phyloP scores from a whole-genome alignment of 1,284 basidiomycete species.

The Ceratobasidium sp. region DNA sequence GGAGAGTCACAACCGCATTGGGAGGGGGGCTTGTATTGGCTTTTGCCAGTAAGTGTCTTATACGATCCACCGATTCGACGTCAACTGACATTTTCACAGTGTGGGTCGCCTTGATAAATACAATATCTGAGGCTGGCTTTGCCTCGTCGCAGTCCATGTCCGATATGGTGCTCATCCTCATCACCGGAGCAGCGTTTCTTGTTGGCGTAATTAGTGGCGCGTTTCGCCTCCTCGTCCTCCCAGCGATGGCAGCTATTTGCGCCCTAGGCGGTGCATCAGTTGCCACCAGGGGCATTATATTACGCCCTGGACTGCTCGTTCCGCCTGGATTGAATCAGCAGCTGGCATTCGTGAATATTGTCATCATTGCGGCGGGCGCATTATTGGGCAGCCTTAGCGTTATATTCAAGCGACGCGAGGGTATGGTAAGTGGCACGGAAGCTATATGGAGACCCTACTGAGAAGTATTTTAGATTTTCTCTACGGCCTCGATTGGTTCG shows the following conservation, averaged over 20 bases:
- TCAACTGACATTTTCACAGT: not conserved
- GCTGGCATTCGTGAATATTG: slow-evolving; percentile 28
- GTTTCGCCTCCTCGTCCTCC: slow-evolving; percentile 8
- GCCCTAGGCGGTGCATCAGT: slow-evolving; percentile 26
- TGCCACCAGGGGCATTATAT: slow-evolving; percentile 9
- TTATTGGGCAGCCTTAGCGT: slow-evolving; percentile 23
- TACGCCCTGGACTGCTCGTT: slow-evolving; percentile 30
- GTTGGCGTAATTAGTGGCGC: slow-evolving; percentile 22
- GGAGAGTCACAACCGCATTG: slow-evolving; percentile 30
- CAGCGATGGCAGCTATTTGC: slow-evolving; percentile 20
- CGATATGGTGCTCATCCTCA: slow-evolving; percentile 28
- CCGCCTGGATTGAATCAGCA: slow-evolving; percentile 23
- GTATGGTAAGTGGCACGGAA: slow-evolving; percentile 7
- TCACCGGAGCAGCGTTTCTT: slow-evolving; percentile 27
- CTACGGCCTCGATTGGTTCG: slow-evolving; percentile 12
- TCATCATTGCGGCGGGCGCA: slow-evolving; percentile 4
- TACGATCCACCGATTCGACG: not conserved
- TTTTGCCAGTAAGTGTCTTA: slow-evolving; percentile 26
- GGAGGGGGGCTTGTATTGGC: slow-evolving; percentile 21
- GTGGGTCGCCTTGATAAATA: slow-evolving; percentile 25
- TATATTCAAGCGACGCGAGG: slow-evolving; percentile 24
- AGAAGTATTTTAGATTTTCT: slow-evolving; percentile 10
- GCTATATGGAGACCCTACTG: not conserved
- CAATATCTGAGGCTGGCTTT: slow-evolving; percentile 30
- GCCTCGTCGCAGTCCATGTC: slow-evolving; percentile 32